Evolutionary conservation across 495 filamentous ascomycete genomes (phyloP), one percentile per base, ranked within the genome.

Genomic region (Aspergillus ostianus): DNA sequence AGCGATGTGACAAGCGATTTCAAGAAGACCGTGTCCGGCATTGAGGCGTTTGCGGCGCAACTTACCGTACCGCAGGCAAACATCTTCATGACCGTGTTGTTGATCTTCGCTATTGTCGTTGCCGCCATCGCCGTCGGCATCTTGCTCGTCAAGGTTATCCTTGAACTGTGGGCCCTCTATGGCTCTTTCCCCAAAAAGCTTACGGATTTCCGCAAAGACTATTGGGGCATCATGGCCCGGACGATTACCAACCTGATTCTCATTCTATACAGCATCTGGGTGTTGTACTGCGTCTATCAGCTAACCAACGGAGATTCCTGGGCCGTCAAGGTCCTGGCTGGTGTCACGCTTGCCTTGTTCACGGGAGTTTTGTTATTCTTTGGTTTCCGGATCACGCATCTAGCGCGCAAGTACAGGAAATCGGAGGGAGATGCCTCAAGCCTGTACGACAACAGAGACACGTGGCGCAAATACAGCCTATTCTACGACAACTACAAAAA

Each of bases 401-500:
- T 89, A 44, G 94, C 93, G 15, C 84, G 84, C 62, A 81, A 80
- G 61, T 90, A 87, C 61, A 93, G 90, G 73, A 83, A 82, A 64
- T 57, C 75, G 19, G 87, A 96, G 67, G 92, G 93, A 58, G 90
- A 96, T 55, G 74, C 85, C 6, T 77, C 80, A 15, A 81, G 77
- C 1, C 77, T 98, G 9, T 98, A 89, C 71, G 91, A 96, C 51
- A 84, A 97, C 70, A 94, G 92, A 78, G 85, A 89, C 56, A 90
- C 88, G 51, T 97, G 95, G 93, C 81, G 89, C 65, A 95, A 92
- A 73, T 98, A 98, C 80, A 95, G 90, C 66, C 78, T 97, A 36
- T 98, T 98, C 80, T 98, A 98, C 74, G 94, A 98, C 64, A 88
- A 87, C 63, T 97, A 94, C 75, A 91, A 93, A 73, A 89, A 87